These are phyloP conservation scores for Taphrina betulina DNA, from an alignment of 1,139 yeast species.

Conservation along the genomic window DNA sequence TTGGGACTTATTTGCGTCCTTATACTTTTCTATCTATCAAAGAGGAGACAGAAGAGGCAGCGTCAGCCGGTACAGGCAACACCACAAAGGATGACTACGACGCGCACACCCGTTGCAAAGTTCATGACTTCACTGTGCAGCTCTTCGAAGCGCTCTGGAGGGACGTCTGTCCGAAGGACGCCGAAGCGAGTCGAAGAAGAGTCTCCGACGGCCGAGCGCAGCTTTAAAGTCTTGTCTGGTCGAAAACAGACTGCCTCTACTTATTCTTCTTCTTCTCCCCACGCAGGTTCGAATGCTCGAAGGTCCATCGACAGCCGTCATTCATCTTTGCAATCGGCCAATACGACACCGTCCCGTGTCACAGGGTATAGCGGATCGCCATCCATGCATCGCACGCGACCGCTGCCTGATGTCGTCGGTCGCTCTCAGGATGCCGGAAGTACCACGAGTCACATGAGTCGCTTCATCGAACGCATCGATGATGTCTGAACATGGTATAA, in stretches of 20 bases:
- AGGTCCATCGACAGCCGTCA: neutral
- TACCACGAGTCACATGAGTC: conserved; percentile 12
- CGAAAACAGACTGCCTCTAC: no score
- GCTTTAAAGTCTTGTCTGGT: conserved; percentile 16
- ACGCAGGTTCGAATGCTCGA: neutral
- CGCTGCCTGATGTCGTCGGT: conserved; percentile 8
- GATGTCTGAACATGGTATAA: neutral
- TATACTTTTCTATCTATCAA: conserved; percentile 1
- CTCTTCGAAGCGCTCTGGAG: neutral
- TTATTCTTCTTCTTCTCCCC: conserved; percentile 24
- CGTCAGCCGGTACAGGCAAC: conserved; percentile 7
- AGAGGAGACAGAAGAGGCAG: conserved; percentile 7
- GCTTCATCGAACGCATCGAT: conserved; percentile 14
- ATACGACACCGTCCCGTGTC: conserved; percentile 7
- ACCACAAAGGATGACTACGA: conserved; percentile 11
- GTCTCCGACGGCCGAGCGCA: neutral
- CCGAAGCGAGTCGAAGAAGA: conserved; percentile 6
- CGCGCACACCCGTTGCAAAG: neutral
- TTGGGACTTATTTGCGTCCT: conserved; percentile 13
- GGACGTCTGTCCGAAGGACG: conserved; percentile 1
- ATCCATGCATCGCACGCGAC: neutral
- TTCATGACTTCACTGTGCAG: neutral
- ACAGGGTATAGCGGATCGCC: conserved; percentile 8
- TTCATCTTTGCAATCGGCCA: conserved; percentile 5
- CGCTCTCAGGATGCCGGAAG: conserved; percentile 17